phyloP scores from a whole-genome alignment of 441 rosid species.

The Manihot esculenta region DNA sequence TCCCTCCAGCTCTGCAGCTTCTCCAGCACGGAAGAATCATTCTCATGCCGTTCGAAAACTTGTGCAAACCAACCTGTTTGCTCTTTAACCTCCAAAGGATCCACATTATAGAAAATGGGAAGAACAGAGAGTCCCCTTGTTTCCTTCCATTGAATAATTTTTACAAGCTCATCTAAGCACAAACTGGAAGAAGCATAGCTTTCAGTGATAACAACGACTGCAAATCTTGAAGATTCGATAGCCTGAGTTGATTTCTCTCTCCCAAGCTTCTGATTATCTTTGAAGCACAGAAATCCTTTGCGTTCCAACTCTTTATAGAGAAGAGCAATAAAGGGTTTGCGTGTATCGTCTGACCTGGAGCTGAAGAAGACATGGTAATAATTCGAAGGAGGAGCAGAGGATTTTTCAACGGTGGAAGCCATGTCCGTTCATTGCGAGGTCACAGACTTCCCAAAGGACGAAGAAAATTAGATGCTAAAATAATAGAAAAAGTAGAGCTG shows the following conservation, averaged over 20 bases:
- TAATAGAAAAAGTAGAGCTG: too few relatives aligned
- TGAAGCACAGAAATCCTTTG: constrained; percentile 21
- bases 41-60: neutral
- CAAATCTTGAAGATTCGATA: constrained; percentile 12
- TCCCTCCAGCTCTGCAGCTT: constrained; percentile 14
- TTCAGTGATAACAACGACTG: constrained; percentile 12
- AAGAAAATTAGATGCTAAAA: too few relatives aligned
- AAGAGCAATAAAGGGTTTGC: neutral
- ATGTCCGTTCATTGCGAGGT: neutral
- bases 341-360: constrained; percentile 1
- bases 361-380: constrained; percentile 19
- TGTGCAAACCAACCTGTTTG: neutral
- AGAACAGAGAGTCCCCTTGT: constrained; percentile 11
- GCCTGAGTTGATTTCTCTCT: neutral
- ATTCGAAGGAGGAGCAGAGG: neutral
- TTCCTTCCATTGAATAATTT: constrained; percentile 14
- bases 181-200: constrained; percentile 5
- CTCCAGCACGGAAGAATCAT: constrained; percentile 7
- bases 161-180: constrained; percentile 20
- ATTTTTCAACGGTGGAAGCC: constrained; percentile 6
- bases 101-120: constrained; percentile 13
- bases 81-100: constrained; percentile 4
- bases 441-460: too few relatives aligned
- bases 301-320: constrained; percentile 17
- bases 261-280: neutral